Conservation (phyloP, 2,329 filamentous ascomycete genomes). For the Metarhizium anisopliae region DNA sequence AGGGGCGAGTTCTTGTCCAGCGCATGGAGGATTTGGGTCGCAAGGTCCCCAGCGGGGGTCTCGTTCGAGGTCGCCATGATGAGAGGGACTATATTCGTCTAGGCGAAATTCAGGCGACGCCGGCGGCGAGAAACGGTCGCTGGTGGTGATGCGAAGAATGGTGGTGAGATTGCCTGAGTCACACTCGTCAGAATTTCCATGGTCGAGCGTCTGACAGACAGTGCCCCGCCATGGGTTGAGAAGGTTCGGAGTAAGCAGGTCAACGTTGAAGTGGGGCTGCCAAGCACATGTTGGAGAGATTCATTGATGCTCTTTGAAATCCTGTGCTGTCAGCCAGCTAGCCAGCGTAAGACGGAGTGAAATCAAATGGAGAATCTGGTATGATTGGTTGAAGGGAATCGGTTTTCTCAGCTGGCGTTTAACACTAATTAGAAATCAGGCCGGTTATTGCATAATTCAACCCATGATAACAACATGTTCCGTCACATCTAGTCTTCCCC, state of each 20-base stretch:
- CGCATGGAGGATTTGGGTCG: slow-evolving; percentile 54
- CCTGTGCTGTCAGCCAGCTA: no score
- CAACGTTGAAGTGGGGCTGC: background rate
- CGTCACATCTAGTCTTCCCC: no score
- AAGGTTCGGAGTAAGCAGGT: background rate
- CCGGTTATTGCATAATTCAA: no score
- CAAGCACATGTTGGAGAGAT: no score
- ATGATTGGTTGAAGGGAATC: no score
- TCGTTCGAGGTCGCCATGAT: slow-evolving; percentile 33
- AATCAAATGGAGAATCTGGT: no score
- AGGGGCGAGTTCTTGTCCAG: slow-evolving; percentile 56
- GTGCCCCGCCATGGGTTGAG: slow-evolving; percentile 3
- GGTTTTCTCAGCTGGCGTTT: no score
- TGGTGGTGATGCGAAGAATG: background rate
- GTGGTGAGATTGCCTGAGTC: slow-evolving; percentile 4
- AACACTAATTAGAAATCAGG: no score
- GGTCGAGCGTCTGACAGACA: no score
- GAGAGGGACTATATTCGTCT: background rate
- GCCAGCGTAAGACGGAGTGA: no score
- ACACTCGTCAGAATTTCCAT: slow-evolving; percentile 4
- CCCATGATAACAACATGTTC: no score
- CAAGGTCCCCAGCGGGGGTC: slow-evolving; percentile 44
- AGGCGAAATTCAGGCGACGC: background rate
- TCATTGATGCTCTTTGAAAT: no score
- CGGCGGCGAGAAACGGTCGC: background rate